These are phyloP conservation scores for Nemania diffusa DNA, from an alignment of 2,329 filamentous ascomycete genomes.

Conservation along the genomic window DNA sequence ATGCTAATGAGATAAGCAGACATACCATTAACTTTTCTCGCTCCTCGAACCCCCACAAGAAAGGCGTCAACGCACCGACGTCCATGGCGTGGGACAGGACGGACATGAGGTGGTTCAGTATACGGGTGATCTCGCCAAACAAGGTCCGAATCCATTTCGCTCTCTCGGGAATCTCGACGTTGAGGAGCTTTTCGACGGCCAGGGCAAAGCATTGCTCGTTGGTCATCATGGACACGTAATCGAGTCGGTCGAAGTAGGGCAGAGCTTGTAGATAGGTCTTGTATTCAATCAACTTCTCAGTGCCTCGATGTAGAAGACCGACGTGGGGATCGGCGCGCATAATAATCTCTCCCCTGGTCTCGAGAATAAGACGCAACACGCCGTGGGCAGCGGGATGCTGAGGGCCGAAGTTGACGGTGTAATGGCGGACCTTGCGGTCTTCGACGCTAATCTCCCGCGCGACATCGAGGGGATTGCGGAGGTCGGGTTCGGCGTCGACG, in stretches of 20 bases:
- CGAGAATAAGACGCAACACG: slow-evolving; percentile 95
- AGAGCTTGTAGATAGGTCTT: slow-evolving; percentile 98
- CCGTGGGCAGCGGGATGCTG: slow-evolving; percentile 99
- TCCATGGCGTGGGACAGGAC: slow-evolving; percentile 98
- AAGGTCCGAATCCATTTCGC: slow-evolving; percentile 97
- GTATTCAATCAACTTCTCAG: slow-evolving; percentile 99
- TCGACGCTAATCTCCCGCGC: slow-evolving; percentile 60
- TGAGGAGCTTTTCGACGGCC: slow-evolving; percentile 96
- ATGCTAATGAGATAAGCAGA: slow-evolving; percentile 8
- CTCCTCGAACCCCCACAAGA: slow-evolving; percentile 99
- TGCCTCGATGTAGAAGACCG: slow-evolving; percentile 93
- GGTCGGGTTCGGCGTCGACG: slow-evolving; percentile 65
- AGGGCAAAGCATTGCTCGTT: slow-evolving; percentile 98
- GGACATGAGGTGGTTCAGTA: slow-evolving; percentile 98
- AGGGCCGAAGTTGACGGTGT: slow-evolving; percentile 99
- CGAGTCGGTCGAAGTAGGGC: slow-evolving; percentile 97
- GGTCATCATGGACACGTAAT: slow-evolving; percentile 99
- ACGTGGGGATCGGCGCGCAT: slow-evolving; percentile 96
- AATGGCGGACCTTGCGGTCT: slow-evolving; percentile 92
- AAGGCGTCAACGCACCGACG: slow-evolving; percentile 95
- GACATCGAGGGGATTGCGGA: slow-evolving; percentile 61
- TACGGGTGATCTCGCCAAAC: slow-evolving; percentile 93
- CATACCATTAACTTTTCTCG: slow-evolving; percentile 98
- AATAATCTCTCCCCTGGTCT: slow-evolving; percentile 98
- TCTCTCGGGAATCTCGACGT: slow-evolving; percentile 92